Conservation (phyloP, 140 eudicot genomes). For the Erigeron philadelphicus region DNA sequence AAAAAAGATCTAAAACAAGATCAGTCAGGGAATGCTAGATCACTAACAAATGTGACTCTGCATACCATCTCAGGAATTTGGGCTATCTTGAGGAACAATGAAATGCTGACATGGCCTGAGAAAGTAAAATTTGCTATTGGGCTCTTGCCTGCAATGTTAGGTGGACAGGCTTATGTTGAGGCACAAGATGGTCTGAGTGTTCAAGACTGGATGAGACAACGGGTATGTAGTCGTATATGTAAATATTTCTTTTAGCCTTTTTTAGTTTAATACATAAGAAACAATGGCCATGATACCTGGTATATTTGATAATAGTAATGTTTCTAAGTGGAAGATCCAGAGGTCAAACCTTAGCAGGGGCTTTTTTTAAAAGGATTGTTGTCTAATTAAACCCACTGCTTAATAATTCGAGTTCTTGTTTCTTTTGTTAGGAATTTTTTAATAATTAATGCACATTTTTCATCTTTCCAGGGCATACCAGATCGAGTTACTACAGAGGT, state of each 20-base stretch:
- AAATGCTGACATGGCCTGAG: conserved; percentile 99
- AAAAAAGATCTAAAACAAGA: conserved; percentile 12
- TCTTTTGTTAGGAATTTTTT: background rate
- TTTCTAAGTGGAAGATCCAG: background rate
- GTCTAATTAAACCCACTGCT: background rate
- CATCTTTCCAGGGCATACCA: conserved; percentile 66
- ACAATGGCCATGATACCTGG: background rate
- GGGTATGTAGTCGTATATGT: conserved; percentile 43
- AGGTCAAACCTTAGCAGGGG: background rate
- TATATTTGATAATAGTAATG: background rate
- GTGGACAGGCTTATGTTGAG: conserved; percentile 95
- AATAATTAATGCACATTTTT: conserved; percentile 10
- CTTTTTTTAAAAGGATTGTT: background rate
- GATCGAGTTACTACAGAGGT: conserved; percentile 94
- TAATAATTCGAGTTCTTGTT: background rate
- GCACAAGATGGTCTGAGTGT: conserved; percentile 96
- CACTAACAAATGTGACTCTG: background rate
- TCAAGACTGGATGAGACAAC: conserved; percentile 97
- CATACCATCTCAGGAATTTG: conserved; percentile 56
- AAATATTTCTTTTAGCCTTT: conserved; percentile 7
- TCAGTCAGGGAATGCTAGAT: background rate
- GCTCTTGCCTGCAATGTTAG: conserved; percentile 90
- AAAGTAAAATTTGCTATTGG: conserved; percentile 98
- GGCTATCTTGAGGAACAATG: conserved; percentile 95
- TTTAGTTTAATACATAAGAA: background rate